phyloP scores from a whole-genome alignment of 805 yeast species.

The Saturnispora sanitii region DNA sequence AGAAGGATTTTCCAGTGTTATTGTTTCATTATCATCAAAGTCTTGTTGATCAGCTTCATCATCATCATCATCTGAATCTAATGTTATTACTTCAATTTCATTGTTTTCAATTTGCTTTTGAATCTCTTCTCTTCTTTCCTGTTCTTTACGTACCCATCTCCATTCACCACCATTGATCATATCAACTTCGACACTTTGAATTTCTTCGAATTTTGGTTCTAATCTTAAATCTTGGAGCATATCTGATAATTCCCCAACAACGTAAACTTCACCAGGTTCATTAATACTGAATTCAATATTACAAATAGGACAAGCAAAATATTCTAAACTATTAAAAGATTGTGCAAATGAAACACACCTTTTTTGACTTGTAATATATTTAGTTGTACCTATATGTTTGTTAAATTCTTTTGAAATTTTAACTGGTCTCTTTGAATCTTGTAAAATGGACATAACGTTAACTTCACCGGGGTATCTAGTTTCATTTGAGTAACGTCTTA shows the following conservation, averaged over 20 bases:
- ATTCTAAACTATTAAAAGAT: slow-evolving; percentile 22
- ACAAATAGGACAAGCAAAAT: slow-evolving; percentile 29
- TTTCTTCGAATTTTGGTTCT: slow-evolving; percentile 10
- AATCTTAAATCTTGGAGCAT: slow-evolving; percentile 16
- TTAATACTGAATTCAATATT: slow-evolving; percentile 26
- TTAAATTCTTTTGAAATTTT: slow-evolving; percentile 18
- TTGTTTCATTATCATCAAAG: not conserved
- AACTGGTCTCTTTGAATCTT: slow-evolving; percentile 21
- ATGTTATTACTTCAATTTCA: slow-evolving; percentile 12
- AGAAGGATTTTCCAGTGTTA: not conserved
- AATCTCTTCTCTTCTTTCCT: slow-evolving; percentile 1
- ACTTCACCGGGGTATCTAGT: slow-evolving; percentile 13
- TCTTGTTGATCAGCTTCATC: slow-evolving; percentile 7
- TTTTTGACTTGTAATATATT: slow-evolving; percentile 14
- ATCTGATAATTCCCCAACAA: slow-evolving; percentile 25
- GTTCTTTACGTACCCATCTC: slow-evolving; percentile 14
- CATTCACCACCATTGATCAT: slow-evolving; percentile 20
- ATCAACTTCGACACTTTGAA: slow-evolving; percentile 21
- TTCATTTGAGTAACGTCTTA: slow-evolving; percentile 13
- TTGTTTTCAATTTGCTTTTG: slow-evolving; percentile 5
- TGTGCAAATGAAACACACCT: slow-evolving; percentile 13
- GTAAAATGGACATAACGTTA: slow-evolving; percentile 17
- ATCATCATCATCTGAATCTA: slow-evolving; percentile 15
- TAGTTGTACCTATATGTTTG: slow-evolving; percentile 18
- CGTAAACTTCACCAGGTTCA: slow-evolving; percentile 25